phyloP scores from a whole-genome alignment of 192 early-diverging fungal species.

The Podila minutissima region DNA sequence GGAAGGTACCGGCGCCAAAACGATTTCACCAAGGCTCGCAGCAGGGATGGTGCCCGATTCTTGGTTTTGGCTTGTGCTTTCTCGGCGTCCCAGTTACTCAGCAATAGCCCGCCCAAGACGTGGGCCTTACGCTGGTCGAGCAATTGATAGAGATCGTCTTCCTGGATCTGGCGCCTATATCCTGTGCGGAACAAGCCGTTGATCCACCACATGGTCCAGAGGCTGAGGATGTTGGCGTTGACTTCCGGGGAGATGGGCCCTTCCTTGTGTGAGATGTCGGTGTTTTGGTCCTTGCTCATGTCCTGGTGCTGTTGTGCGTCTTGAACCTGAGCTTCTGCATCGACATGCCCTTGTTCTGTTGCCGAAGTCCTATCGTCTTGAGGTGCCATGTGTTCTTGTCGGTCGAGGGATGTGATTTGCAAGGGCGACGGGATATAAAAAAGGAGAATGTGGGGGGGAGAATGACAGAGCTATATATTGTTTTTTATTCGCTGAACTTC shows the following conservation, averaged over 20 bases:
- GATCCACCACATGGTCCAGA: conserved; percentile 36
- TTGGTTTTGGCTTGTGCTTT: background rate
- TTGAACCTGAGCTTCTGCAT: background rate
- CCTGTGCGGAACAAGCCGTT: conserved; percentile 33
- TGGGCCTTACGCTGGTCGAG: conserved; percentile 20
- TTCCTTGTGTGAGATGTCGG: background rate
- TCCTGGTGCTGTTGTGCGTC: too few relatives aligned
- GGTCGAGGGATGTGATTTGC: too few relatives aligned
- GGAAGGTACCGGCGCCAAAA: conserved; percentile 17
- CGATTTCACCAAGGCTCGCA: conserved; percentile 3
- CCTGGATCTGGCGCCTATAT: conserved; percentile 24
- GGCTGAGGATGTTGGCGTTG: conserved; percentile 18
- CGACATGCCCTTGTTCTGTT: background rate
- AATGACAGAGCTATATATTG: too few relatives aligned
- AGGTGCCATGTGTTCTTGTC: too few relatives aligned
- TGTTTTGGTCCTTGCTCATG: too few relatives aligned
- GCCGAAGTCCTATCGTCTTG: too few relatives aligned
- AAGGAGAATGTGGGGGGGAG: too few relatives aligned
- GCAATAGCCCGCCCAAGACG: conserved; percentile 1
- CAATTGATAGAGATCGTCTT: conserved; percentile 47
- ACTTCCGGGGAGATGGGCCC: conserved; percentile 35
- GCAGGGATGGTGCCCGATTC: conserved; percentile 7
- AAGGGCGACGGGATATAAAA: too few relatives aligned
- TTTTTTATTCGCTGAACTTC: too few relatives aligned
- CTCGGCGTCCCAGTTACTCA: conserved; percentile 11